phyloP scores from a whole-genome alignment of 2,329 filamentous ascomycete species.

The Pseudogymnoascus pannorum region DNA sequence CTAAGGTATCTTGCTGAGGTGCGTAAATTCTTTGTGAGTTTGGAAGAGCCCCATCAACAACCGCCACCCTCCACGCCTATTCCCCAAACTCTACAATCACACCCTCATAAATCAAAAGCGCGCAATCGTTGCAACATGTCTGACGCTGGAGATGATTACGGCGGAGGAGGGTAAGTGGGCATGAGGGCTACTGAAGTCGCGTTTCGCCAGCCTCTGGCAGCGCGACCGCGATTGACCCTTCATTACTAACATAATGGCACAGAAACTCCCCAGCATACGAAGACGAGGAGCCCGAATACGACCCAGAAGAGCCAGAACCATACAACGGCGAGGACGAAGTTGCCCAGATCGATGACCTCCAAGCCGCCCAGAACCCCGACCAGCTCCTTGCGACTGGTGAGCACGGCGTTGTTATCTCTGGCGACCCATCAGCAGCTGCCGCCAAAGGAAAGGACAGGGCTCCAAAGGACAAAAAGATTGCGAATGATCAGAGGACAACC shows the following conservation, averaged over 20 bases:
- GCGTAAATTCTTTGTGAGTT: conserved; percentile 19
- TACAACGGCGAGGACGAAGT: conserved; percentile 48
- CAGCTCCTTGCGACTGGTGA: conserved; percentile 28
- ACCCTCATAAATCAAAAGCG: not conserved
- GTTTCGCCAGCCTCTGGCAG: not conserved
- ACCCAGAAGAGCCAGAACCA: conserved; percentile 45
- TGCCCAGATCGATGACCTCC: conserved; percentile 44
- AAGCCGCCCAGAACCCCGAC: conserved; percentile 51
- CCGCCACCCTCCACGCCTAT: conserved; percentile 2
- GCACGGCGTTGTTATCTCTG: conserved; percentile 46
- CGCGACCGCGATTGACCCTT: conserved; percentile 17
- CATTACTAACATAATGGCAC: conserved; percentile 31
- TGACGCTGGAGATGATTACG: conserved; percentile 64
- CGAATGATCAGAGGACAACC: conserved; percentile 78
- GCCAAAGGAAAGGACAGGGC: conserved; percentile 48
- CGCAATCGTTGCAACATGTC: conserved; percentile 47
- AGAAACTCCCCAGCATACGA: conserved; percentile 68
- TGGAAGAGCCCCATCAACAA: conserved; percentile 8
- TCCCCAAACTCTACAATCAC: conserved; percentile 5
- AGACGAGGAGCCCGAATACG: conserved; percentile 57
- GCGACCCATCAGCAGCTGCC: conserved; percentile 55
- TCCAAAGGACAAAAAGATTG: conserved; percentile 77
- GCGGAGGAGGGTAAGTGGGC: conserved; percentile 43
- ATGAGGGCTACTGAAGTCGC: conserved; percentile 5
- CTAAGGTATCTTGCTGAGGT: conserved; percentile 7